Base-by-base conservation (phyloP, 306 rosid species). In the Erythrophleum fordii region DNA sequence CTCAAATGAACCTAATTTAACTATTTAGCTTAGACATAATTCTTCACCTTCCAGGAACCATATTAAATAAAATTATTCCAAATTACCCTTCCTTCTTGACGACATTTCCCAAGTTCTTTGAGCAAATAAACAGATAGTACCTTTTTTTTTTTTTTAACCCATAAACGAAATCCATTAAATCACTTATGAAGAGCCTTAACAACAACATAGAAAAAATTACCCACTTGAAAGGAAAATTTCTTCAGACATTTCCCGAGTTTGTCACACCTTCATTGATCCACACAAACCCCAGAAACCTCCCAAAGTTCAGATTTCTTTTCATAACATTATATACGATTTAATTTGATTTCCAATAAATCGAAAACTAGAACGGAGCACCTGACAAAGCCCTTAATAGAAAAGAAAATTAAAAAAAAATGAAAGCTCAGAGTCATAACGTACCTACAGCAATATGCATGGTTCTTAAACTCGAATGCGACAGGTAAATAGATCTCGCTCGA, bases 361-460 rank as follows among this genome's bases (percentile, higher is more conserved):
- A 66, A 74, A 79, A 66, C 58, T 20, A 37, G 6, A 69, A 73
- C 76, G 69, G 41, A 77, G 55, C 68, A 84, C 52, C 14, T 49
- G 17, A 55, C 55, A 82, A 44, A 77, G 12, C 62, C 34, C 46
- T 8, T 26, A 66, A 69, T 59, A 69, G 41, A 60, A 17, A 20
- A 68, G 20, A 17, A 34, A 35, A 59, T 12, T 1, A 20, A 8
- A 16, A 17, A 7, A 86, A 58, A 60, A 2, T 22, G 53, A 23
- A 5, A 79, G 51, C 84, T 78, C 74, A 64, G 84, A 77, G 85
- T 82, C 52, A 80, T 74, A 65, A 72, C 80, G 44, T 74, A 85
- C 89, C 82, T 77, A 67, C 73, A 87, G 94, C 94, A 77, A 76
- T 71, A 69, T 77, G 87, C 90, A 85, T 81, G 86, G 79, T 83